Percentiles rank a stretch among this genome's conserved stretches.
These are phyloP conservation scores for Colletotrichum sp. DNA, from an alignment of 2,329 filamentous ascomycete genomes.

Conservation along the genomic window DNA sequence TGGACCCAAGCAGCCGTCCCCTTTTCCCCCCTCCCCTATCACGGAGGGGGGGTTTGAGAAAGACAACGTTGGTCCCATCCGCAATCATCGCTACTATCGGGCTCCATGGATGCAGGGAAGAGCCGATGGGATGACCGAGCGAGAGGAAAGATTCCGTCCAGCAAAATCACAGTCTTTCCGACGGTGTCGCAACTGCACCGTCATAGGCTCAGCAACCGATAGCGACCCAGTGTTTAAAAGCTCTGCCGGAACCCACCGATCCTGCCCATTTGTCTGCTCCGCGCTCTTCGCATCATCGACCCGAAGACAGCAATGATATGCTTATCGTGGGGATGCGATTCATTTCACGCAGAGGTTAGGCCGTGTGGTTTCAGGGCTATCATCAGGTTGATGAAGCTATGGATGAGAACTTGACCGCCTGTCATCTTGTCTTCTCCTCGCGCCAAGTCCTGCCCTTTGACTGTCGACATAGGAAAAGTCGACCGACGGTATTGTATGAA, in stretches of 20 bases:
- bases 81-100: neutral
- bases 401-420: accelerated
- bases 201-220: neutral
- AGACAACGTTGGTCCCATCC: neutral
- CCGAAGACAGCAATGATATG: neutral
- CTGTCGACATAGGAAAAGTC: accelerated
- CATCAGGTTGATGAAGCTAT: neutral
- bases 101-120: neutral
- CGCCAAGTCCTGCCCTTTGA: accelerated
- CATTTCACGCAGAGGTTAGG: neutral
- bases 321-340: neutral
- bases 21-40: neutral
- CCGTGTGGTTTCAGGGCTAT: neutral
- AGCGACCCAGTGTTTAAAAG: neutral
- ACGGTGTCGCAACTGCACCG: neutral
- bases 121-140: neutral
- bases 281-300: neutral
- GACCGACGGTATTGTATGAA: accelerated
- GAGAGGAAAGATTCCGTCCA: neutral
- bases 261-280: neutral
- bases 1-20: neutral
- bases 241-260: neutral
- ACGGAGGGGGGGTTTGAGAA: neutral
- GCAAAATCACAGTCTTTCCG: neutral
- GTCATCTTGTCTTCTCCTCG: neutral